phyloP scores from a whole-genome alignment of 2,329 filamentous ascomycete genomes.

The Paracamarosporium sp. region DNA sequence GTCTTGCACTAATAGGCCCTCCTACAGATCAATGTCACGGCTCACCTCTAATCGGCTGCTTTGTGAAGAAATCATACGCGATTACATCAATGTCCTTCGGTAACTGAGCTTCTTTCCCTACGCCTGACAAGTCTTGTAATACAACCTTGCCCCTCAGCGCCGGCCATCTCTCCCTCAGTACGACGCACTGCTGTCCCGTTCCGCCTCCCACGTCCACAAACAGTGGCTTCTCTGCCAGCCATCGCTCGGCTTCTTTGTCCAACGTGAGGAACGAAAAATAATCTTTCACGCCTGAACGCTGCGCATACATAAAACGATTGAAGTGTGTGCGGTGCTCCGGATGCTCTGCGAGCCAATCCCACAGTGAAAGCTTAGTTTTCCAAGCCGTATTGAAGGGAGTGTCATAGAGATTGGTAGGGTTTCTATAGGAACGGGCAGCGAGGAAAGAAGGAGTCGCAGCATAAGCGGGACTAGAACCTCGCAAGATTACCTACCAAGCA shows the following conservation, averaged over 20 bases:
- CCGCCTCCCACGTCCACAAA: conserved; percentile 22
- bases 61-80: conserved; percentile 7
- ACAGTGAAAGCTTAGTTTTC: conserved; percentile 5
- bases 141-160: conserved; percentile 7
- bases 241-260: neutral
- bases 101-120: neutral
- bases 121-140: conserved; percentile 9
- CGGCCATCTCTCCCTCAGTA: conserved; percentile 5
- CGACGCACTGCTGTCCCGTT: conserved; percentile 13
- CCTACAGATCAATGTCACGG: neutral
- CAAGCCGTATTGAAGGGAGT: conserved; percentile 9
- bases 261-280: conserved; percentile 1
- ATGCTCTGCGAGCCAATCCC: conserved; percentile 5
- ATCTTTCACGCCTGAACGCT: conserved; percentile 7
- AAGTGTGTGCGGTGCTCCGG: conserved; percentile 4
- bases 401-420: neutral
- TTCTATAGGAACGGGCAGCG: conserved; percentile 1
- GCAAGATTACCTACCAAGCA: conserved; percentile 1
- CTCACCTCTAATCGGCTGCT: conserved; percentile 10
- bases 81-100: neutral
- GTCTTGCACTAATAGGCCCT: neutral
- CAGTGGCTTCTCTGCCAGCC: neutral
- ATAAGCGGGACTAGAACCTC: conserved; percentile 8
- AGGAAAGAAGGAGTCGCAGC: conserved; percentile 4
- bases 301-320: conserved; percentile 12